phyloP scores from a whole-genome alignment of 2,329 filamentous ascomycete genomes.

The Pseudopithomyces chartarum region DNA sequence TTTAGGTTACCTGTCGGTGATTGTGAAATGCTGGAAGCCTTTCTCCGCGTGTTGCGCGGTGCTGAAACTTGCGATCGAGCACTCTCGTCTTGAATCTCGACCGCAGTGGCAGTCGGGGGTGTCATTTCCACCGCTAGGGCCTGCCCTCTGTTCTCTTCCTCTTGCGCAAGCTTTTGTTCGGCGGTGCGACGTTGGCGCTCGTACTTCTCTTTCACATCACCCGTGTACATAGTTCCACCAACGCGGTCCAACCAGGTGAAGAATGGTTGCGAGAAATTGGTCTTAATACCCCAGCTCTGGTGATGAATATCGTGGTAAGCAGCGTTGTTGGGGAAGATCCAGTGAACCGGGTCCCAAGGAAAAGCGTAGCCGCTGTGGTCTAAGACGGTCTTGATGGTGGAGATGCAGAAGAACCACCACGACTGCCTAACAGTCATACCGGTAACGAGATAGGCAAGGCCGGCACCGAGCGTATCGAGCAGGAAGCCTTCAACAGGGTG shows the following conservation, averaged over 20 bases:
- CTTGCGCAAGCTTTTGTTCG: slow-evolving; percentile 61
- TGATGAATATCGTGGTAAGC: slow-evolving; percentile 98
- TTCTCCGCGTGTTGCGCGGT: slow-evolving; percentile 50
- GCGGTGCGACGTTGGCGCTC: slow-evolving; percentile 61
- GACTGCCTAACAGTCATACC: slow-evolving; percentile 85
- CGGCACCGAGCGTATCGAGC: slow-evolving; percentile 87
- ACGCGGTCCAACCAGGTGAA: slow-evolving; percentile 94
- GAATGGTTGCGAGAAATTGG: slow-evolving; percentile 87
- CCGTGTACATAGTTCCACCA: slow-evolving; percentile 81
- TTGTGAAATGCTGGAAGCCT: slow-evolving; percentile 44
- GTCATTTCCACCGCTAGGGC: slow-evolving; percentile 17
- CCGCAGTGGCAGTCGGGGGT: slow-evolving; percentile 16
- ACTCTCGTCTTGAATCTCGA: slow-evolving; percentile 30
- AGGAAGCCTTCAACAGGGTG: slow-evolving; percentile 94
- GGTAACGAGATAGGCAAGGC: slow-evolving; percentile 78
- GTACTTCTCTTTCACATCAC: slow-evolving; percentile 63
- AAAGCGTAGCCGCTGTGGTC: slow-evolving; percentile 97
- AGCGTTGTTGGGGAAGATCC: slow-evolving; percentile 91
- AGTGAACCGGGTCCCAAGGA: slow-evolving; percentile 92
- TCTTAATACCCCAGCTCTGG: slow-evolving; percentile 99
- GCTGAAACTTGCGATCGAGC: slow-evolving; percentile 34
- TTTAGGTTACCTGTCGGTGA: slow-evolving; percentile 49
- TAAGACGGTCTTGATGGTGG: slow-evolving; percentile 94
- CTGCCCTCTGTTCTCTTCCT: slow-evolving; percentile 42
- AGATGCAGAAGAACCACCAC: slow-evolving; percentile 86